Evolutionary conservation across 805 yeast species (phyloP).

Genomic region (Kazachstania kunashirensis): DNA sequence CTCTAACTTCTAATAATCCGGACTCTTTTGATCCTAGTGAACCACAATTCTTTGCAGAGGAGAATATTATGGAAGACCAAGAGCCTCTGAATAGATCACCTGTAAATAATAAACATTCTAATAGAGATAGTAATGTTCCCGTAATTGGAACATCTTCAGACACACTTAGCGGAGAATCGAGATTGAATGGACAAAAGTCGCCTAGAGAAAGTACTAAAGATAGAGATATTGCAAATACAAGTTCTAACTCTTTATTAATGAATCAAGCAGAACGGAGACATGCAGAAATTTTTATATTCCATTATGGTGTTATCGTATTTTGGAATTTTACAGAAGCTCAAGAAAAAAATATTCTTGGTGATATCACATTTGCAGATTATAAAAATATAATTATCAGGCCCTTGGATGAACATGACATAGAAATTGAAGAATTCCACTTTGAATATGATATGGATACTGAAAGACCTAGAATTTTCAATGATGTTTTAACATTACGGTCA

Average conservation of each 20-base stretch:
- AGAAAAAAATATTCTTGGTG: constrained; percentile 89
- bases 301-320: constrained; percentile 93
- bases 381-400: constrained; percentile 58
- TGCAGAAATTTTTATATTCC: constrained; percentile 83
- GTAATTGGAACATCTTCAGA: not conserved
- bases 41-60: constrained; percentile 75
- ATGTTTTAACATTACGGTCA: constrained; percentile 80
- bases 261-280: constrained; percentile 30
- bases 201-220: not conserved
- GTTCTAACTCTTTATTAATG: not conserved
- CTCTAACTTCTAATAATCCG: constrained; percentile 26
- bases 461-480: constrained; percentile 76
- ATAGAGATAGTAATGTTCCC: not conserved
- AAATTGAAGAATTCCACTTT: constrained; percentile 63
- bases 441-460: constrained; percentile 47
- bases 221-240: not conserved
- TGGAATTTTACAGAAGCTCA: constrained; percentile 93
- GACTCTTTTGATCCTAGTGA: constrained; percentile 83
- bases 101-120: not conserved
- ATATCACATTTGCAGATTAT: constrained; percentile 50
- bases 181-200: not conserved
- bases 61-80: constrained; percentile 3
- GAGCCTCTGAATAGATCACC: not conserved
- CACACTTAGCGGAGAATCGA: too few species aligned
- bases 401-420: constrained; percentile 78